Evolutionary conservation across 345 rosid genomes (phyloP), one percentile per base, ranked within the genome.

Genomic region (Lumnitzera littorea): DNA sequence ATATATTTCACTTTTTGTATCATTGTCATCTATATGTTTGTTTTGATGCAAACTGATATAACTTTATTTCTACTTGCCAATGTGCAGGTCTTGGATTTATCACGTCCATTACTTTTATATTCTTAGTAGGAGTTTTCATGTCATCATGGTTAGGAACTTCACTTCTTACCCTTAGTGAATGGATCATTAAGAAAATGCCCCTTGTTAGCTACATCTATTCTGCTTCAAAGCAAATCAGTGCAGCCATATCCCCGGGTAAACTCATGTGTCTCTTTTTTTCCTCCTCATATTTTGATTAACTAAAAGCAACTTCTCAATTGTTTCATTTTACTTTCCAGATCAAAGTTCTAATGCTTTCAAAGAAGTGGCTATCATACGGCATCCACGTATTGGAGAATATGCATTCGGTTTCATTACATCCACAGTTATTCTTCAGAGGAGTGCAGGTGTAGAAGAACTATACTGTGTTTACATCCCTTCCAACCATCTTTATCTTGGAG

Each of bases 141-240:
- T 82, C 86, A 24, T 82, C 86, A 11, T 82, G 86, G 83, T 67
- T 78, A 73, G 81, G 81, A 53, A 62, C 81, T 60, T 76, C 81
- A 36, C 76, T 82, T 41, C 73, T 78, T 51, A 61, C 79, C 55
- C 77, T 82, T 10, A 79, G 86, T 1, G 83, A 82, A 68, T 78
- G 78, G 79, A 78, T 82, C 67, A 82, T 82, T 46, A 82, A 76
- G 73, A 60, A 73, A 67, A 78, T 78, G 86, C 86, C 81, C 3
- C 74, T 82, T 36, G 76, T 82, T 59, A 77, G 83, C 62, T 81
- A 74, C 60, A 82, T 82, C 27, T 82, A 76, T 54, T 69, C 71
- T 25, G 83, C 83, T 0, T 82, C 86, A 14, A 82, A 82, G 77
- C 82, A 82, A 68, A 82, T 82, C 54, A 79, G 83, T 63, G 64